Percentiles rank a stretch among this genome's conserved stretches.
These are phyloP conservation scores for Aquanectria penicillioides DNA, from an alignment of 2,329 filamentous ascomycete species.

Conservation along the genomic window DNA sequence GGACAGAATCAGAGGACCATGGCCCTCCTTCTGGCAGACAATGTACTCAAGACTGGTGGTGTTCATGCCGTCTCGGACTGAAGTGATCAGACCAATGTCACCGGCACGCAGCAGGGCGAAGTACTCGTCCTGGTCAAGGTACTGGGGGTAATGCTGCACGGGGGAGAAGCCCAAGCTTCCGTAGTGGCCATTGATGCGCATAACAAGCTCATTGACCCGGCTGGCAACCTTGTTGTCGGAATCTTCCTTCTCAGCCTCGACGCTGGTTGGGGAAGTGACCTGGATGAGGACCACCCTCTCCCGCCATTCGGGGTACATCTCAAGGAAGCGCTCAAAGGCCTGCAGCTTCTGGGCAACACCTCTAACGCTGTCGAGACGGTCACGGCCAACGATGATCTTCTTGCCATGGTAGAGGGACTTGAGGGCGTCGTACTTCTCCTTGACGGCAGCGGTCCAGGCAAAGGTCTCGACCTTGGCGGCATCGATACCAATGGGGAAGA, in stretches of 20 bases:
- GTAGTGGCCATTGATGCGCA: constrained; percentile 90
- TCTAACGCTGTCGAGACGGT: constrained; percentile 91
- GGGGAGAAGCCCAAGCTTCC: constrained; percentile 90
- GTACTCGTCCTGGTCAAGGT: constrained; percentile 89
- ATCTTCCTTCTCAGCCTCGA: constrained; percentile 82
- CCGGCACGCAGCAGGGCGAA: constrained; percentile 91
- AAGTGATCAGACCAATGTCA: constrained; percentile 94
- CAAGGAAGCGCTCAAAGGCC: constrained; percentile 92
- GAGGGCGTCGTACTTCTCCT: constrained; percentile 78
- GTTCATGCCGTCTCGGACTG: constrained; percentile 97
- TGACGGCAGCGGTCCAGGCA: constrained; percentile 77
- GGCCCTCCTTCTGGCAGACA: constrained; percentile 86
- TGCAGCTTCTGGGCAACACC: constrained; percentile 96
- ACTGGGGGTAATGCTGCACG: constrained; percentile 94
- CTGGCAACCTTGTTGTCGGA: constrained; percentile 83
- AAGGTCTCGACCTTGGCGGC: constrained; percentile 79
- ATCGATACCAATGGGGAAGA: constrained; percentile 95
- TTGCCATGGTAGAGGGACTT: constrained; percentile 85
- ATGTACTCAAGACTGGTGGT: constrained; percentile 96
- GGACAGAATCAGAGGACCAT: constrained; percentile 90
- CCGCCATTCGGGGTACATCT: constrained; percentile 90
- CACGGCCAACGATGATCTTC: constrained; percentile 94
- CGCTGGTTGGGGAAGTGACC: constrained; percentile 87
- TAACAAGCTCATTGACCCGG: constrained; percentile 89
- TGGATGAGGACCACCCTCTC: constrained; percentile 94